Conservation (phyloP, 441 rosid genomes). For the Euphorbia corollata region DNA sequence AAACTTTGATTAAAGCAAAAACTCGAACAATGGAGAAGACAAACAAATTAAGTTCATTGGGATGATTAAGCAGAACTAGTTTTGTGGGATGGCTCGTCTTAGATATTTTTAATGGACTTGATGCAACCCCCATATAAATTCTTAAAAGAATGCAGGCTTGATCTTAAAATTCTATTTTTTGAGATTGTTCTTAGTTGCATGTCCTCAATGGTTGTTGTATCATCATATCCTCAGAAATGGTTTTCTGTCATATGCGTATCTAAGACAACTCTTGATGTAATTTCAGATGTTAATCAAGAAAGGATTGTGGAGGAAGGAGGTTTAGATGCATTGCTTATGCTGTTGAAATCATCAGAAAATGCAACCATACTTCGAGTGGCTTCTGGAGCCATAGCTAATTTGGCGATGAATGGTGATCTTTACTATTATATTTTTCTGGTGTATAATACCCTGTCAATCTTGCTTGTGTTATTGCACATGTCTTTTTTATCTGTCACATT, state of each 20-base stretch:
- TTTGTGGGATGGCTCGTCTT: not conserved
- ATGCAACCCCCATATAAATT: not conserved
- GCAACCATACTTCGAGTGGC: conserved; percentile 82
- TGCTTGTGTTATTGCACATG: conserved; percentile 5
- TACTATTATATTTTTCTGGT: conserved; percentile 7
- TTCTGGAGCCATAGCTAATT: conserved; percentile 88
- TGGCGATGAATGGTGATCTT: conserved; percentile 82
- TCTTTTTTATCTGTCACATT: not conserved
- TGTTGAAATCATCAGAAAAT: conserved; percentile 60
- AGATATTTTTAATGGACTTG: not conserved
- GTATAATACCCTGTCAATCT: not conserved
- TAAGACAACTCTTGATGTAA: conserved; percentile 7
- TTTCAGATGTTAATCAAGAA: conserved; percentile 68
- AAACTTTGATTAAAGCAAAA: not conserved
- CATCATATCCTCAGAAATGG: not conserved
- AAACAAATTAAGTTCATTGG: not conserved
- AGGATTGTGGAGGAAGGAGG: conserved; percentile 91
- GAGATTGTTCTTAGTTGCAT: not conserved
- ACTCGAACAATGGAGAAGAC: not conserved
- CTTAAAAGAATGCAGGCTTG: not conserved
- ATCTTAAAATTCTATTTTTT: not conserved
- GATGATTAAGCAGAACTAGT: not conserved
- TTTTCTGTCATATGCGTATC: not conserved
- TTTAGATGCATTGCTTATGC: conserved; percentile 67
- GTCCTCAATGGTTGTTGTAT: not conserved